Evolutionary conservation across 1,284 basidiomycete species (phyloP).

Genomic region (Ganoderma sp.): DNA sequence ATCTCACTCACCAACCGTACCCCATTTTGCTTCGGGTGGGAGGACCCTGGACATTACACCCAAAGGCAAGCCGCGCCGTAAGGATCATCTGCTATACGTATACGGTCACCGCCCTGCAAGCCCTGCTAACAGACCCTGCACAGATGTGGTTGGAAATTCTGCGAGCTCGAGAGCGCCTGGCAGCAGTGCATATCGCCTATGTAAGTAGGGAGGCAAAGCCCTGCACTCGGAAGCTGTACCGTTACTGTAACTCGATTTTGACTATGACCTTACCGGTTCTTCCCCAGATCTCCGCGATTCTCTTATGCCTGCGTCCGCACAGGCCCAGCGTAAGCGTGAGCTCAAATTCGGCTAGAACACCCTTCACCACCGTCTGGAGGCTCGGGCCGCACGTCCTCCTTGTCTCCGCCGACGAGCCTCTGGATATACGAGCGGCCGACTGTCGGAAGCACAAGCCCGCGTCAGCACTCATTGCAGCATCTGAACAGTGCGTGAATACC

Average conservation of each 20-base stretch:
- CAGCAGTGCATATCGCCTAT: background rate
- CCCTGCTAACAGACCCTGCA: background rate
- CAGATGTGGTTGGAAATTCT: background rate
- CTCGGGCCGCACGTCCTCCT: slow-evolving; percentile 43
- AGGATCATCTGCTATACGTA: background rate
- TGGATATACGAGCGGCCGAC: slow-evolving; percentile 56
- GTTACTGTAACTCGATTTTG: background rate
- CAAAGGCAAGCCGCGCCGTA: background rate
- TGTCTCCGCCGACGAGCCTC: slow-evolving; percentile 54
- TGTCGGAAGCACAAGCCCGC: slow-evolving; percentile 25
- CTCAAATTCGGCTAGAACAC: slow-evolving; percentile 59
- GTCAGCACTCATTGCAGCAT: slow-evolving; percentile 55
- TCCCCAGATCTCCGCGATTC: slow-evolving; percentile 45
- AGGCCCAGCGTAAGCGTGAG: slow-evolving; percentile 50
- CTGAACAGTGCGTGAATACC: background rate
- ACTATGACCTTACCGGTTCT: slow-evolving; percentile 24
- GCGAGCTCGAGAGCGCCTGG: background rate
- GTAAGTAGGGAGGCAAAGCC: background rate
- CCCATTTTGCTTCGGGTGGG: background rate
- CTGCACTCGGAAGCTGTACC: background rate
- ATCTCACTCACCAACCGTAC: background rate
- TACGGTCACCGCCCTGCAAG: background rate
- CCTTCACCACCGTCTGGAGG: slow-evolving; percentile 56
- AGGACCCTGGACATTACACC: background rate
- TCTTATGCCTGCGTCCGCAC: slow-evolving; percentile 48